Evolutionary conservation across 176 grass and related monocot species (phyloP).

Genomic region (Phragmites australis): DNA sequence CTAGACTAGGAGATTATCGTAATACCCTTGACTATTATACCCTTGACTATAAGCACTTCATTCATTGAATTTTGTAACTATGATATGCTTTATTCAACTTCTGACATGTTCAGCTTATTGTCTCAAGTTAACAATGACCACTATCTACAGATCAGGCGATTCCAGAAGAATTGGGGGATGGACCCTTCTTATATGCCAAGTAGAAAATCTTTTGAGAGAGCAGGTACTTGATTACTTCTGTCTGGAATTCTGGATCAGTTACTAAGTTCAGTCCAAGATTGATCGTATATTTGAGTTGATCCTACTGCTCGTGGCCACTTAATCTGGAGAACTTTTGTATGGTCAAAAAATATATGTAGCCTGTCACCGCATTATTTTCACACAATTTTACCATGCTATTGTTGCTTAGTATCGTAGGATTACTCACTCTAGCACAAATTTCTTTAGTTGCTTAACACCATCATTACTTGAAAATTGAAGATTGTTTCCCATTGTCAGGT

Average conservation of each 20-base stretch:
- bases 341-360: not conserved
- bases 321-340: not conserved
- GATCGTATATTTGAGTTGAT: not conserved
- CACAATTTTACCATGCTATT: not conserved
- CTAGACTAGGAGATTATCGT: too few species aligned
- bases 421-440: not conserved
- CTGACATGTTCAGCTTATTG: not conserved
- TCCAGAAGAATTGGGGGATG: constrained; percentile 96
- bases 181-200: constrained; percentile 89
- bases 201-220: constrained; percentile 91
- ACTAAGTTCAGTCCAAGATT: not conserved
- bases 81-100: not conserved
- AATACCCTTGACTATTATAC: too few species aligned
- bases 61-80: not conserved
- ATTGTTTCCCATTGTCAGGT: not conserved
- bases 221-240: constrained; percentile 51
- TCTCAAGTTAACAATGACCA: not conserved
- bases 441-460: not conserved
- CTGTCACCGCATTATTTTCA: not conserved
- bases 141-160: constrained; percentile 63
- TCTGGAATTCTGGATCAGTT: not conserved
- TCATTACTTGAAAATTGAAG: not conserved
- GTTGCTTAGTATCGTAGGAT: not conserved
- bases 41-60: too few species aligned
- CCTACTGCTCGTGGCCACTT: not conserved